These are phyloP conservation scores for Gossypium sturtianum DNA, from an alignment of 345 rosid species.

Conservation along the genomic window DNA sequence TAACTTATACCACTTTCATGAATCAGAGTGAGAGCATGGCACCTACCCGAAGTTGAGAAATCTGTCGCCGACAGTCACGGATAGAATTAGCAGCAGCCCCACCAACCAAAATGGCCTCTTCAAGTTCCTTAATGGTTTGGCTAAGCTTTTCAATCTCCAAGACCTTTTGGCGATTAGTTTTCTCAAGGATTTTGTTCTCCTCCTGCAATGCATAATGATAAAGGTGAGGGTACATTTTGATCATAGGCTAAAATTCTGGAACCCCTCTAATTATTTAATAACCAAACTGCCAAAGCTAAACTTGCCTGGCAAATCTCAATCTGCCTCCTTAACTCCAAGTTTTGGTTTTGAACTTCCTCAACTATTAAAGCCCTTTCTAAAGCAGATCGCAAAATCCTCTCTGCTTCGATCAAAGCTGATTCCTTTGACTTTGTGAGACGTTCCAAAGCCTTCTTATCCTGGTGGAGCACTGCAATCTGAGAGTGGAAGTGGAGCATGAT, in stretches of 20 bases:
- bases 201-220: conserved; percentile 37
- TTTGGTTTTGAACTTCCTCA: conserved; percentile 91
- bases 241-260: background rate
- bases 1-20: conserved; percentile 13
- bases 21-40: background rate
- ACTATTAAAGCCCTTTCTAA: conserved; percentile 92
- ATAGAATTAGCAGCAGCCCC: conserved; percentile 81
- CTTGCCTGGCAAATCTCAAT: conserved; percentile 84
- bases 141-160: conserved; percentile 83
- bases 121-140: conserved; percentile 69
- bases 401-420: conserved; percentile 81
- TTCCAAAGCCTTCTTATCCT: conserved; percentile 88
- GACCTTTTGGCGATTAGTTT: conserved; percentile 87
- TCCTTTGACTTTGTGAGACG: conserved; percentile 88
- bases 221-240: background rate
- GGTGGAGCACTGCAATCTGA: conserved; percentile 62
- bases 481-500: background rate
- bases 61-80: conserved; percentile 62
- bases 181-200: conserved; percentile 87
- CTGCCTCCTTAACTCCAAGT: conserved; percentile 75
- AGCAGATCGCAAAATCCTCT: conserved; percentile 69
- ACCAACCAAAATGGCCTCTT: conserved; percentile 76
- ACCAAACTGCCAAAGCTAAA: background rate
- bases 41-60: conserved; percentile 68
- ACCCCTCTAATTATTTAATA: background rate